Conservation (phyloP, 495 filamentous ascomycete genomes). For the Halenospora varia region DNA sequence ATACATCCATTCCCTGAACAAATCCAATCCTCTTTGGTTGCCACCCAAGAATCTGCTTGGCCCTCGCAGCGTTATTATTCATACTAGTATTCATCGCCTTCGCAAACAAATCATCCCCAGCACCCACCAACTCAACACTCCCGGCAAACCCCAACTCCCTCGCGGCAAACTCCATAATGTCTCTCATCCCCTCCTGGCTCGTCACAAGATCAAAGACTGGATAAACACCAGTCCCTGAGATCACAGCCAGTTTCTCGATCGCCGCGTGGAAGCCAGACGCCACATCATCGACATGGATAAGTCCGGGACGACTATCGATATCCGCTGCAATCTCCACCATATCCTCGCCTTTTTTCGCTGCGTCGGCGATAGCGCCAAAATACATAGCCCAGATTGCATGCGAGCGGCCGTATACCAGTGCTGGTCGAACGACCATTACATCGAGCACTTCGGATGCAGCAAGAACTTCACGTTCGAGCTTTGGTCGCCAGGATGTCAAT, state of each 20-base stretch:
- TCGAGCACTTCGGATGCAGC: conserved; percentile 31
- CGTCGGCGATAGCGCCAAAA: conserved; percentile 24
- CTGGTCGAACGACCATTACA: conserved; percentile 34
- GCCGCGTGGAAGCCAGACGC: conserved; percentile 30
- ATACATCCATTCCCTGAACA: conserved; percentile 13
- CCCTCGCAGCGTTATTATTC: conserved; percentile 27
- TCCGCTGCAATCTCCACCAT: conserved; percentile 25
- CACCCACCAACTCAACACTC: conserved; percentile 22
- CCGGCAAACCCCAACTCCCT: conserved; percentile 28
- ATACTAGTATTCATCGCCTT: conserved; percentile 28
- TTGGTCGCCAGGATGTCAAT: conserved; percentile 30
- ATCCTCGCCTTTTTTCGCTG: conserved; percentile 13
- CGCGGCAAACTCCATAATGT: conserved; percentile 21
- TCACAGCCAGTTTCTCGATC: conserved; percentile 32
- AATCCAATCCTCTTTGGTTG: conserved; percentile 28
- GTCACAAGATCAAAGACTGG: conserved; percentile 41
- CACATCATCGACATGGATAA: conserved; percentile 39
- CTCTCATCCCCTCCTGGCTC: conserved; percentile 28
- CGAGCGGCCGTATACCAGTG: conserved; percentile 33
- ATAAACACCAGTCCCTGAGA: conserved; percentile 30
- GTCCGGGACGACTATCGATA: conserved; percentile 15
- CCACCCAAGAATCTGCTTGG: conserved; percentile 37
- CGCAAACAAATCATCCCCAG: conserved; percentile 24
- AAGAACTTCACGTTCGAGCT: conserved; percentile 32
- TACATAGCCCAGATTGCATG: conserved; percentile 24